A percentile compares a stretch with the other conserved stretches of the same genome.
phyloP scores from a whole-genome alignment of 228 moss, liverwort and hornwort species.

The Sphagnum fallax region DNA sequence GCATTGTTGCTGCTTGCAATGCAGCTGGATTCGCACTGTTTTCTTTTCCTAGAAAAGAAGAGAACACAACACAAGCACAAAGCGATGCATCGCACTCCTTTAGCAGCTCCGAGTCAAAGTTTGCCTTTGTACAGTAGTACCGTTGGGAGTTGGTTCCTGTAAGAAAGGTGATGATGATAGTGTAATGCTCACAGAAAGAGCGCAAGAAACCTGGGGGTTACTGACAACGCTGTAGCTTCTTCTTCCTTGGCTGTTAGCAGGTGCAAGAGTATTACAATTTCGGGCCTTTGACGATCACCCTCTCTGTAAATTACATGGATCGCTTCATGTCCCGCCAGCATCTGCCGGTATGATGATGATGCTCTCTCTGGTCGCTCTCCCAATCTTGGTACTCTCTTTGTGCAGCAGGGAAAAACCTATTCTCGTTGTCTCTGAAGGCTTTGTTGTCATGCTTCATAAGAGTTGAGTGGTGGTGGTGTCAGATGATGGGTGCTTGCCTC shows the following conservation, averaged over 20 bases:
- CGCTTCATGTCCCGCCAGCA: conserved; percentile 46
- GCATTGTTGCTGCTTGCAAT: neutral
- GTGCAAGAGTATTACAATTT: conserved; percentile 43
- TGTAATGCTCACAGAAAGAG: no score
- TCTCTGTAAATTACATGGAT: conserved; percentile 57
- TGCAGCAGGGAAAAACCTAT: neutral
- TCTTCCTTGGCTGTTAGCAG: conserved; percentile 8
- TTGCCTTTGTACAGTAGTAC: no score
- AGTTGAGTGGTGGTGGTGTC: neutral
- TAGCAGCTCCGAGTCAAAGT: no score
- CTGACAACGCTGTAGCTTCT: neutral
- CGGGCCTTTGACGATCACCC: conserved; percentile 31
- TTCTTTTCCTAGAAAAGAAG: neutral
- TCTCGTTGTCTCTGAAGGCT: neutral
- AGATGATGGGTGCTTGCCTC: neutral
- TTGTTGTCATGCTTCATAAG: neutral
- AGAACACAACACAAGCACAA: no score
- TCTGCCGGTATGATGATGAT: conserved; percentile 34
- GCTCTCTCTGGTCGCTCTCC: neutral
- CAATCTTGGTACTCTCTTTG: neutral
- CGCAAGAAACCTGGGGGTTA: neutral
- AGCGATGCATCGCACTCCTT: no score
- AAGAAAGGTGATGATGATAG: no score
- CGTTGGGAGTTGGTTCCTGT: no score
- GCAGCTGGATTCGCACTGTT: neutral